Percentiles rank a stretch among this genome's conserved stretches.
phyloP scores from a whole-genome alignment of 805 yeast genomes.

The Candida ascalaphidarum region DNA sequence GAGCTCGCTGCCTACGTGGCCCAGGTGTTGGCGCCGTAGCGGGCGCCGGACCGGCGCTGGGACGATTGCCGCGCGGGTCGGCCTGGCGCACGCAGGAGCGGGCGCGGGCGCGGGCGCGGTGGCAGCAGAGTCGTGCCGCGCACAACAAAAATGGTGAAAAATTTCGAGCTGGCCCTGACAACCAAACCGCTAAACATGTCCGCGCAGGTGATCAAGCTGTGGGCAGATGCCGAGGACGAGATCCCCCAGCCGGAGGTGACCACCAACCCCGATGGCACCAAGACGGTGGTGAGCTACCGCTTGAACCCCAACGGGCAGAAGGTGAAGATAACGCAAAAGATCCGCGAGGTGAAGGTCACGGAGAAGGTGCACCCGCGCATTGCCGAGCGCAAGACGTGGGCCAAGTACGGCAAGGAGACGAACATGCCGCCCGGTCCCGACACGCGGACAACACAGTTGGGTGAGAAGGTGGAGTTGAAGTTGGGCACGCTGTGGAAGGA shows the following conservation, averaged over 20 bases:
- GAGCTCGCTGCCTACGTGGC: constrained; percentile 23
- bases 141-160: too few species aligned
- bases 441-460: constrained; percentile 77
- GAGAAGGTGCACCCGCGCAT: constrained; percentile 79
- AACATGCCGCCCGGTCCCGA: constrained; percentile 77
- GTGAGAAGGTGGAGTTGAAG: constrained; percentile 72
- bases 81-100: too few species aligned
- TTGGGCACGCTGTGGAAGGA: constrained; percentile 74
- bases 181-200: constrained; percentile 16
- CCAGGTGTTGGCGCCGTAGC: too few species aligned
- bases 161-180: too few species aligned
- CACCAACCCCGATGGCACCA: constrained; percentile 80
- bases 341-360: constrained; percentile 66
- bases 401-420: constrained; percentile 77
- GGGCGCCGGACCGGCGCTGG: too few species aligned
- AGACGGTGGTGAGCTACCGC: constrained; percentile 74
- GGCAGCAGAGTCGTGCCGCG: too few species aligned
- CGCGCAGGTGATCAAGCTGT: constrained; percentile 34
- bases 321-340: constrained; percentile 79
- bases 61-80: too few species aligned
- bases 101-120: too few species aligned
- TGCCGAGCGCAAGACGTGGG: constrained; percentile 85
- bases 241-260: constrained; percentile 68
- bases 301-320: constrained; percentile 73
- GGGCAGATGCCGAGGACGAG: constrained; percentile 73